phyloP scores from a whole-genome alignment of 2,329 filamentous ascomycete genomes.

The Aspergillus carbonarius region DNA sequence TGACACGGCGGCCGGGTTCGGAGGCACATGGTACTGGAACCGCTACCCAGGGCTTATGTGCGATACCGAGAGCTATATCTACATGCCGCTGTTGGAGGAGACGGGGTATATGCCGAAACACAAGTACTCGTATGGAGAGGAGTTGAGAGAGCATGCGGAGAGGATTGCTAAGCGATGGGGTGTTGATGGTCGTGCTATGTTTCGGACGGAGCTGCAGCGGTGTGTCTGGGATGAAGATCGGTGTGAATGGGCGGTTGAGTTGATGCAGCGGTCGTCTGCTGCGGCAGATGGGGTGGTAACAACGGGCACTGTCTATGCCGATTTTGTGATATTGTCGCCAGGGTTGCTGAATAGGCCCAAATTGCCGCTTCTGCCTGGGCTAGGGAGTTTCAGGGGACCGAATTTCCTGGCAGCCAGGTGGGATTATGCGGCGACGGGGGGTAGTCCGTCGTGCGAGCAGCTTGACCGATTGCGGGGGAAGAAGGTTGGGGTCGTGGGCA shows the following conservation, averaged over 20 bases:
- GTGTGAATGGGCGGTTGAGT: constrained; percentile 45
- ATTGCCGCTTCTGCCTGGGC: constrained; percentile 23
- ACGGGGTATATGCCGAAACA: constrained; percentile 14
- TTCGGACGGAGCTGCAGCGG: too few relatives aligned
- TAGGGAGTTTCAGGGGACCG: constrained; percentile 22
- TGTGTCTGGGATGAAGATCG: constrained; percentile 38
- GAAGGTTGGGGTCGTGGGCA: constrained; percentile 46
- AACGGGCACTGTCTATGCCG: too few relatives aligned
- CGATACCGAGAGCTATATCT: constrained; percentile 56
- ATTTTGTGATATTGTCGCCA: constrained; percentile 43
- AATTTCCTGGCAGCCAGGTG: constrained; percentile 28
- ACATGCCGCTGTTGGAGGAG: constrained; percentile 16
- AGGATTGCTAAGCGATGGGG: too few relatives aligned
- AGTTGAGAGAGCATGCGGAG: constrained; percentile 12
- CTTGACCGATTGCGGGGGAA: constrained; percentile 28
- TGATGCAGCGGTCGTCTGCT: too few relatives aligned
- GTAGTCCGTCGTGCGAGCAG: too few relatives aligned
- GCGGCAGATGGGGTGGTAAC: too few relatives aligned
- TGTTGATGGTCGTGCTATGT: too few relatives aligned
- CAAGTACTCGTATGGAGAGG: constrained; percentile 9
- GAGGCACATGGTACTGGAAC: constrained; percentile 48
- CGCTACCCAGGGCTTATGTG: constrained; percentile 52
- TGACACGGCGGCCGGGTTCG: too few relatives aligned
- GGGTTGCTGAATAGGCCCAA: constrained; percentile 21
- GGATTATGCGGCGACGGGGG: too few relatives aligned